Conservation (phyloP, 164 flowering plant species). For the Umbellularia californica region DNA sequence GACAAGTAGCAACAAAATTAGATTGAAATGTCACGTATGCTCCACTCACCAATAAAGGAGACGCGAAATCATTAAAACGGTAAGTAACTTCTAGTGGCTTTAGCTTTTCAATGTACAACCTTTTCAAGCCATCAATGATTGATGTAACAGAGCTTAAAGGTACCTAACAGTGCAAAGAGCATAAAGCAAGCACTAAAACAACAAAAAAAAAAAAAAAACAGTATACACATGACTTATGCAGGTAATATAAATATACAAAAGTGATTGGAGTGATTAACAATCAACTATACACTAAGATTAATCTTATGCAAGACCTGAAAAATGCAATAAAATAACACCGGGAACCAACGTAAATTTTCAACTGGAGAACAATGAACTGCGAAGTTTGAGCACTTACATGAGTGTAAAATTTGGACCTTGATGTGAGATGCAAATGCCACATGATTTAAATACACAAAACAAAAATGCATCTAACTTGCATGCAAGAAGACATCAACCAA, state of each 20-base stretch:
- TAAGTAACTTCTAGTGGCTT: conserved; percentile 88
- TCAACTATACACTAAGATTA: too few relatives aligned
- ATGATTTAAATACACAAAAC: not conserved
- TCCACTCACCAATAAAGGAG: conserved; percentile 75
- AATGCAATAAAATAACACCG: too few relatives aligned
- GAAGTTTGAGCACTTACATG: not conserved
- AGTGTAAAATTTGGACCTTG: not conserved
- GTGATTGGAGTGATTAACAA: not conserved
- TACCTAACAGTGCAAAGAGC: conserved; percentile 25
- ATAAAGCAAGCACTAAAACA: not conserved
- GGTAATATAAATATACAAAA: not conserved
- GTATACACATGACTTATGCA: not conserved
- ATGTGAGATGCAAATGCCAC: not conserved
- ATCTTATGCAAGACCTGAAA: too few relatives aligned
- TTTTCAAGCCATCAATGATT: conserved; percentile 88
- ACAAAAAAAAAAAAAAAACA: not conserved
- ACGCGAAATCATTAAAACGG: conserved; percentile 86
- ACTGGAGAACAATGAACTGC: too few relatives aligned
- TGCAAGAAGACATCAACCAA: not conserved
- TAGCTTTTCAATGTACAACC: conserved; percentile 74
- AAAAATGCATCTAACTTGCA: not conserved
- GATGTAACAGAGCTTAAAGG: conserved; percentile 77
- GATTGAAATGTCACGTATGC: conserved; percentile 1
- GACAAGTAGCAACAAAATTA: not conserved
- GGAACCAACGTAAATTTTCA: too few relatives aligned